Evolutionary conservation across 345 rosid species (phyloP), one percentile per base, ranked within the genome.

Genomic region (Aquilaria yunnanensis): DNA sequence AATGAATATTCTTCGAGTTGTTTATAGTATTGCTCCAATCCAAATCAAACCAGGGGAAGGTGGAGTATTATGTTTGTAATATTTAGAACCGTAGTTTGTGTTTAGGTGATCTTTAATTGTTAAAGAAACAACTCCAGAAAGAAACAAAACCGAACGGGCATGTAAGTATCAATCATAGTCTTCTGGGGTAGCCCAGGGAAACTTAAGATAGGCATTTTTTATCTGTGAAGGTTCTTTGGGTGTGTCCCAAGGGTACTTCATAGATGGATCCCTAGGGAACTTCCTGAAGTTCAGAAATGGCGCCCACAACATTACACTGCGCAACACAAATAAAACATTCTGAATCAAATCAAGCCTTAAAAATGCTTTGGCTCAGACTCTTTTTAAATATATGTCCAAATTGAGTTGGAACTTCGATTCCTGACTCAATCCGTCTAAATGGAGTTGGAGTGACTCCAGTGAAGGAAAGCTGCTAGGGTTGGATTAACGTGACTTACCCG

Each of bases 281-380:
- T 84, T 93, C 72, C 97, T 86, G 84, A 86, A 86, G 92, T 86
- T 93, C 52, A 90, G 78, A 76, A 90, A 93, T 65, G 94, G 94
- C 54, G 96, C 96, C 98, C 98, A 86, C 2, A 93, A 57, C 62
- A 86, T 6, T 53, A 90, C 31, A 57, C 98, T 90, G 85, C 75
- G 68, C 6, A 10, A 12, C 10, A 33, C 32, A 55, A 9, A 14
- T 16, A 37, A 32, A 53, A 52, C 55, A 14, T 9, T 3, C 12
- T 34, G 59, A 43, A 53, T 2, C 33, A 37, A 37, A 37, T 23
- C 23, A 23, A 23, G 23, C 23, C 23, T 23, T 23, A 23, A 23
- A 23, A 23, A 23, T 23, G 23, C 23, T 23, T 23, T 23, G 23
- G 23, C 23, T 23, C 23, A 23, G 23, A 23, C 23, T 23, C 23